Evolutionary conservation across 2,329 filamentous ascomycete species (phyloP).

Genomic region (Beauveria sp.): DNA sequence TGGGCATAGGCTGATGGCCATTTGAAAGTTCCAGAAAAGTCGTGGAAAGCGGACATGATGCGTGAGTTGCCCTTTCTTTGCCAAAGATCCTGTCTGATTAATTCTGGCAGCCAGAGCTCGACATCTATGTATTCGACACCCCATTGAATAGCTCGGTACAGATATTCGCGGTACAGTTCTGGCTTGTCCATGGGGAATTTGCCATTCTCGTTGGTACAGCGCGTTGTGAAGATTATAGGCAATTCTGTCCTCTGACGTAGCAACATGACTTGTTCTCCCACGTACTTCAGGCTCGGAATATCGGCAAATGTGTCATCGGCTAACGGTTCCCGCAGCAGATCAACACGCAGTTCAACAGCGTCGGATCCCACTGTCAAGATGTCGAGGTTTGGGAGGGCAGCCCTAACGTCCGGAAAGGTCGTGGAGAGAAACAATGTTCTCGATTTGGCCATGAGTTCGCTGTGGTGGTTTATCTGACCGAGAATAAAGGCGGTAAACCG

Average conservation of each 20-base stretch:
- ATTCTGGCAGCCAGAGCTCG: constrained; percentile 77
- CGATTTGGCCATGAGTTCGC: constrained; percentile 67
- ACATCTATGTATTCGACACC: constrained; percentile 87
- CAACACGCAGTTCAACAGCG: constrained; percentile 77
- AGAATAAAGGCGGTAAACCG: constrained; percentile 73
- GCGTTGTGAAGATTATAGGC: constrained; percentile 83
- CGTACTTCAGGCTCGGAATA: constrained; percentile 73
- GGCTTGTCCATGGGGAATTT: constrained; percentile 79
- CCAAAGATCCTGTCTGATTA: constrained; percentile 60
- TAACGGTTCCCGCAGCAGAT: constrained; percentile 67
- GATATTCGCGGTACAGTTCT: constrained; percentile 65
- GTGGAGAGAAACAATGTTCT: constrained; percentile 82
- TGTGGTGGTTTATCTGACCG: constrained; percentile 71
- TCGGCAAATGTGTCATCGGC: constrained; percentile 52
- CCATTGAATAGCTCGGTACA: constrained; percentile 81
- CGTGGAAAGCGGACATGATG: constrained; percentile 88
- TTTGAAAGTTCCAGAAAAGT: constrained; percentile 76
- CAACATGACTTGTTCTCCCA: constrained; percentile 79
- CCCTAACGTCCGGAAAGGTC: constrained; percentile 78
- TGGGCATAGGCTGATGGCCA: constrained; percentile 72
- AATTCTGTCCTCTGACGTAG: constrained; percentile 76
- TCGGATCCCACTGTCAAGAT: constrained; percentile 82
- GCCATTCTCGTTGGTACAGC: constrained; percentile 75
- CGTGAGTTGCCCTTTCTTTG: constrained; percentile 68
- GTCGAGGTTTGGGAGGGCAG: constrained; percentile 75